Base-by-base conservation (phyloP, 1,139 yeast genomes). In the Pichia inconspicua region DNA sequence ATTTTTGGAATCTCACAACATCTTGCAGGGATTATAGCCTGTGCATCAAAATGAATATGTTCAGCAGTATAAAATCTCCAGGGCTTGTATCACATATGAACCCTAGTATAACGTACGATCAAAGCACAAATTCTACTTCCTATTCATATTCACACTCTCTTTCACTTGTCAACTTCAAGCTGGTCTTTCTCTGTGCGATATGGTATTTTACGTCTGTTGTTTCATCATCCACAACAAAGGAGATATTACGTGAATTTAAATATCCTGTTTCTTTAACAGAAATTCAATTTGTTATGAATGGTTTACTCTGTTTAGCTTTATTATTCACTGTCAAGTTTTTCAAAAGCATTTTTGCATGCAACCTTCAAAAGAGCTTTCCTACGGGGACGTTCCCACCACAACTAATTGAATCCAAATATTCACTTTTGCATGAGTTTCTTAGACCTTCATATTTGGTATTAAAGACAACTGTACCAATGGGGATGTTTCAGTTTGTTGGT, bases 191-290 rank as follows among this genome's bases (percentile, higher is more conserved):
- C 37, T 90, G 97, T 63, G 59, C 75, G 9, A 60, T 75, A 35
- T 90, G 97, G 97, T 90, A 90, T 66, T 61, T 78, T 34, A 71
- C 83, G n/a, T 83, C 94, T 38, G 89, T 94, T 14, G 66, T 89
- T 17, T 84, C 96, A 7, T 84, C 83, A 58, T 87, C 88, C 58
- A 73, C 92, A 42, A 82, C 94, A 48, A 90, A 90, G 63, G 69
- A 81, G 47, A 86, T 90, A 46, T 68, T 90, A 51, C 77, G 73
- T 53, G 72, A 72, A 44, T 87, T 82, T 64, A 77, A 77, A 43
- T 84, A 82, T 62, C 96, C 97, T 1, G 80, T 88, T 10, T 83
- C 95, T 0, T 73, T 90, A 49, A 87, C 97, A 0, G 87, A 89
- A 71, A 71, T 83, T 45, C 97, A 90, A 68, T 90, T 90, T 61